These are phyloP conservation scores for Pseudocercospora ulei DNA, from an alignment of 2,329 filamentous ascomycete species.

Conservation along the genomic window DNA sequence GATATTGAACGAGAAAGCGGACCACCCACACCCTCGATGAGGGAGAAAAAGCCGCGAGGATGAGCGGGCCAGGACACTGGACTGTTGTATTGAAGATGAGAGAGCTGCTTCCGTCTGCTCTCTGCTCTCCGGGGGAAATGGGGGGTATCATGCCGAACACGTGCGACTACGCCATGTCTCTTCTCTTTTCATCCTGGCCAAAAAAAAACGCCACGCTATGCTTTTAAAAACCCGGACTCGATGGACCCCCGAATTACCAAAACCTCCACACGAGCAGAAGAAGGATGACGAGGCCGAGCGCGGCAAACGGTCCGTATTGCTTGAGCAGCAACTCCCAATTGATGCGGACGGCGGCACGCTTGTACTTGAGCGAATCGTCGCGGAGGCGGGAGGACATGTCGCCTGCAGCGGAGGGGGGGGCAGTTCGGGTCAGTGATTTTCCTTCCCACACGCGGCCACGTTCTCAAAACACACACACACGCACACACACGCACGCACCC, in stretches of 20 bases:
- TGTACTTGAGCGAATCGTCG: conserved; percentile 92
- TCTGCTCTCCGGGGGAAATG: too few relatives aligned
- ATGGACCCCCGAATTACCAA: too few relatives aligned
- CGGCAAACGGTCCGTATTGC: conserved; percentile 88
- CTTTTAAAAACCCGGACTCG: conserved; percentile 18
- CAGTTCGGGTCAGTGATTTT: conserved; percentile 9
- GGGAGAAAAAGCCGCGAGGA: not conserved
- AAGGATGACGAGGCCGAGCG: conserved; percentile 68
- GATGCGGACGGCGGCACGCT: conserved; percentile 81
- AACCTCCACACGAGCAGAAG: conserved; percentile 89
- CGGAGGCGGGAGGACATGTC: conserved; percentile 53
- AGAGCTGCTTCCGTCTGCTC: too few relatives aligned
- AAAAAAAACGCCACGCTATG: conserved; percentile 26
- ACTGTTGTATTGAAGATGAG: conserved; percentile 11
- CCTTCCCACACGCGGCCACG: too few relatives aligned
- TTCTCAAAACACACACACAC: too few relatives aligned
- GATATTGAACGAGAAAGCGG: conserved; percentile 1
- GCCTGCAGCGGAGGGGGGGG: conserved; percentile 13
- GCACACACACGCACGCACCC: conserved; percentile 64
- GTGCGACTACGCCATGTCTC: conserved; percentile 16
- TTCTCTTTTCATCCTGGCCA: conserved; percentile 16
- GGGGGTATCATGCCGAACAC: conserved; percentile 25
- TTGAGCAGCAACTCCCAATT: conserved; percentile 96
- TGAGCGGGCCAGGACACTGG: conserved; percentile 2
- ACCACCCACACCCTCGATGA: conserved; percentile 1